Conservation (phyloP, 2,329 filamentous ascomycete genomes). For the Thelonectria discophora region DNA sequence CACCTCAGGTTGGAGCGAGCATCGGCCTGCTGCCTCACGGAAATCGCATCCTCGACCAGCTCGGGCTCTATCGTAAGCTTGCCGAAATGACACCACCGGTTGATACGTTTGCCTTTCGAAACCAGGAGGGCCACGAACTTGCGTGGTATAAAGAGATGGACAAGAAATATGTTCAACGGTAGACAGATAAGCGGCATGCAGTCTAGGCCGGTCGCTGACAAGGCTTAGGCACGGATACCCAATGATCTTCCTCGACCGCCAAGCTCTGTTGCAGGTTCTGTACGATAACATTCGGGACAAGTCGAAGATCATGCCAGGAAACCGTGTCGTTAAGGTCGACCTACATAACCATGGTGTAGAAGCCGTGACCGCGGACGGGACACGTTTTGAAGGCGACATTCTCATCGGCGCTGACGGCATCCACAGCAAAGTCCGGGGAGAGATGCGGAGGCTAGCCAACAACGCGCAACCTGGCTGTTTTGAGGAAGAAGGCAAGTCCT, state of each 20-base stretch:
- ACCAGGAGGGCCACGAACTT: conserved; percentile 9
- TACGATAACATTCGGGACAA: conserved; percentile 47
- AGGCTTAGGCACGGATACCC: conserved; percentile 43
- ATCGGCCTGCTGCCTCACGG: conserved; percentile 57
- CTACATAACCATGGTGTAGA: conserved; percentile 23
- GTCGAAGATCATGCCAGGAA: conserved; percentile 24
- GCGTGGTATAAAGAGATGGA: conserved; percentile 18
- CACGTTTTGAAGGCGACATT: conserved; percentile 43
- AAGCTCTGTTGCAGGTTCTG: conserved; percentile 46
- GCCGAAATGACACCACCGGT: conserved; percentile 16
- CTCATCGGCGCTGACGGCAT: conserved; percentile 54
- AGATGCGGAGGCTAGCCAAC: conserved; percentile 39
- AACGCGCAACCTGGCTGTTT: conserved; percentile 1
- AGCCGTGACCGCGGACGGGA: not conserved
- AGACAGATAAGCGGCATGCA: not conserved
- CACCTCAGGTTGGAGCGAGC: conserved; percentile 57
- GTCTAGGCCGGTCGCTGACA: not conserved
- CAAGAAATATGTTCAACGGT: too few relatives aligned
- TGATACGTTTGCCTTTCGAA: conserved; percentile 20
- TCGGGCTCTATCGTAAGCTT: conserved; percentile 43
- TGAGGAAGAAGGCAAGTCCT: too few relatives aligned
- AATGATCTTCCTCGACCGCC: conserved; percentile 48
- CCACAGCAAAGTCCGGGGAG: conserved; percentile 48
- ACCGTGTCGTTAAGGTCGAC: conserved; percentile 23
- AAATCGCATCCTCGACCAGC: conserved; percentile 58